These are phyloP conservation scores for Mycosarcoma mackinlayi DNA, from an alignment of 1,284 basidiomycete genomes.

Conservation along the genomic window DNA sequence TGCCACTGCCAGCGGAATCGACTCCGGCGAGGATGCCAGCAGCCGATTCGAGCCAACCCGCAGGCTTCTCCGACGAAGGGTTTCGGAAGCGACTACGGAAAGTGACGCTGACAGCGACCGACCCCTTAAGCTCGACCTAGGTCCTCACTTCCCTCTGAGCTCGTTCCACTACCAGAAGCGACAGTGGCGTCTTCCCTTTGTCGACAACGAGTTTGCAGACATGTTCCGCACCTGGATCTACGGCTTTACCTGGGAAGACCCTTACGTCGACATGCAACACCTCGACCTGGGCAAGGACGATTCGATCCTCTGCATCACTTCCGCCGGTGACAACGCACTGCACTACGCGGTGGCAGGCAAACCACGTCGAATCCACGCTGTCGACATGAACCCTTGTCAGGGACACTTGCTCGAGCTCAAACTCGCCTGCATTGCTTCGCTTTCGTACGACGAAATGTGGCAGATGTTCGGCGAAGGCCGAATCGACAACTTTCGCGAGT, in stretches of 20 bases:
- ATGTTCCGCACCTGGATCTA: constrained; percentile 82
- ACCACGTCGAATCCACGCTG: constrained; percentile 76
- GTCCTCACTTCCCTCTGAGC: constrained; percentile 72
- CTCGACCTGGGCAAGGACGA: constrained; percentile 76
- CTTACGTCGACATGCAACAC: constrained; percentile 79
- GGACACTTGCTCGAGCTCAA: constrained; percentile 84
- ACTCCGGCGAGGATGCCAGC: constrained; percentile 66
- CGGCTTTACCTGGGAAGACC: constrained; percentile 83
- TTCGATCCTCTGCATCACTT: constrained; percentile 80
- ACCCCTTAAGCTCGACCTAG: constrained; percentile 61
- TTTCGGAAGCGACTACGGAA: constrained; percentile 70
- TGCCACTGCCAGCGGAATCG: constrained; percentile 67
- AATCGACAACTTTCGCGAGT: constrained; percentile 75
- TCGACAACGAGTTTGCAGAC: constrained; percentile 78
- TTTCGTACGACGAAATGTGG: constrained; percentile 79
- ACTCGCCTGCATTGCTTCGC: constrained; percentile 75
- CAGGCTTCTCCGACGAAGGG: constrained; percentile 57
- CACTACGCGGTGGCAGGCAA: constrained; percentile 80
- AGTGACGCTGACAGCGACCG: constrained; percentile 67
- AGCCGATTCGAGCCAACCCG: constrained; percentile 57
- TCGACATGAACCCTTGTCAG: constrained; percentile 78
- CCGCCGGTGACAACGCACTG: constrained; percentile 83
- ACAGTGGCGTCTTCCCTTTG: constrained; percentile 77
- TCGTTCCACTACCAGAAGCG: constrained; percentile 81
- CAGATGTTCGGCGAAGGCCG: constrained; percentile 78